These are phyloP conservation scores for Nemania bipapillata DNA, from an alignment of 2,329 filamentous ascomycete species.

Conservation along the genomic window DNA sequence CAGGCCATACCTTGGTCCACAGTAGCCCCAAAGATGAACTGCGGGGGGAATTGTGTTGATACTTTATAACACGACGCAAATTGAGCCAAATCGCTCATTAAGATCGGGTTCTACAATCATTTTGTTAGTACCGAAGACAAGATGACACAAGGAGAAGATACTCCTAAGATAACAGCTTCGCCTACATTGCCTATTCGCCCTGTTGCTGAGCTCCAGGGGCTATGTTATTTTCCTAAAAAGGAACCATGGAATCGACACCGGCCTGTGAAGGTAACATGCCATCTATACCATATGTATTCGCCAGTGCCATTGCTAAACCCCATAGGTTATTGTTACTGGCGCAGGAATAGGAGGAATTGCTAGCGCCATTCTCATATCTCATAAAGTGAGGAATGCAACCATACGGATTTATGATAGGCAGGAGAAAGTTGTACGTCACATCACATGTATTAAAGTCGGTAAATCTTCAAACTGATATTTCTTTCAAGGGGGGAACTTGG, in stretches of 20 bases:
- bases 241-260: slow-evolving; percentile 13
- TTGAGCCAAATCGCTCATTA: neutral
- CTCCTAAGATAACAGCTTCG: neutral
- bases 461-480: neutral
- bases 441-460: neutral
- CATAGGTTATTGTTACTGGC: slow-evolving; percentile 2
- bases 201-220: neutral
- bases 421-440: neutral
- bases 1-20: neutral
- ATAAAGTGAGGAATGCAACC: slow-evolving; percentile 15
- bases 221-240: slow-evolving; percentile 9
- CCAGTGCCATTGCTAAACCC: neutral
- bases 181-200: neutral
- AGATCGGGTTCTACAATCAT: neutral
- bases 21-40: neutral
- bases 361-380: slow-evolving; percentile 5
- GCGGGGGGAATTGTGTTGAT: neutral
- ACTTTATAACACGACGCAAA: neutral
- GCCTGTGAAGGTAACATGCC: slow-evolving; percentile 3
- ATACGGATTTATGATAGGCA: slow-evolving; percentile 5
- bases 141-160: neutral
- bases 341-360: slow-evolving; percentile 15
- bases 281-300: neutral
- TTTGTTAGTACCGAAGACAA: neutral
- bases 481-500: slow-evolving; percentile 11